These are phyloP conservation scores for Stagonosporopsis chrysanthemi DNA, from an alignment of 2,329 filamentous ascomycete genomes.

Conservation along the genomic window DNA sequence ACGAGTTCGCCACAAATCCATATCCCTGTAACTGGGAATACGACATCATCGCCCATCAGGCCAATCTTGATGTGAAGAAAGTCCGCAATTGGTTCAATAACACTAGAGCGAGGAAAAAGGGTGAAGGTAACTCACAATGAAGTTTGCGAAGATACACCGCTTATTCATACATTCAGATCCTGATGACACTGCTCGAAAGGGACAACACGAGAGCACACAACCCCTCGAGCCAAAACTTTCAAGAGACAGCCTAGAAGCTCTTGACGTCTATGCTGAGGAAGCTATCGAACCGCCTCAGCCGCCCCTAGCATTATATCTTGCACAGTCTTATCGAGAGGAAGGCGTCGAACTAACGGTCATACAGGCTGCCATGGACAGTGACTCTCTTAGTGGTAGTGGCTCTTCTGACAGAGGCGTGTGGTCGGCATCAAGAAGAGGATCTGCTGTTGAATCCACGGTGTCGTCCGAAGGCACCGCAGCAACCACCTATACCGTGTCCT, in stretches of 20 bases:
- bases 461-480: slow-evolving; percentile 45
- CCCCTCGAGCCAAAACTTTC: slow-evolving; percentile 37
- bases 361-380: slow-evolving; percentile 41
- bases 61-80: slow-evolving; percentile 46
- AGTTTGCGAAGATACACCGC: neutral
- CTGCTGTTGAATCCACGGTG: slow-evolving; percentile 41
- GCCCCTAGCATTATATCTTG: slow-evolving; percentile 44
- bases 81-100: slow-evolving; percentile 50
- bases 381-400: slow-evolving; percentile 29
- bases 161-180: slow-evolving; percentile 23
- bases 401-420: slow-evolving; percentile 34
- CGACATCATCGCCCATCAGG: slow-evolving; percentile 48
- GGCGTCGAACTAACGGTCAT: slow-evolving; percentile 37
- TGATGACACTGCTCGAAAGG: slow-evolving; percentile 2
- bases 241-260: slow-evolving; percentile 40
- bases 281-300: slow-evolving; percentile 37
- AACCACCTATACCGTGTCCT: slow-evolving; percentile 44
- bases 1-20: slow-evolving; percentile 45
- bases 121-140: slow-evolving; percentile 26
- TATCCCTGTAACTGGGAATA: slow-evolving; percentile 48
- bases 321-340: slow-evolving; percentile 47
- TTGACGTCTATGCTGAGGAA: slow-evolving; percentile 34
- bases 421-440: slow-evolving; percentile 36
- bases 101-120: slow-evolving; percentile 43
- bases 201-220: slow-evolving; percentile 11